Conservation (phyloP, 345 rosid genomes). For the Dovyalis caffra region DNA sequence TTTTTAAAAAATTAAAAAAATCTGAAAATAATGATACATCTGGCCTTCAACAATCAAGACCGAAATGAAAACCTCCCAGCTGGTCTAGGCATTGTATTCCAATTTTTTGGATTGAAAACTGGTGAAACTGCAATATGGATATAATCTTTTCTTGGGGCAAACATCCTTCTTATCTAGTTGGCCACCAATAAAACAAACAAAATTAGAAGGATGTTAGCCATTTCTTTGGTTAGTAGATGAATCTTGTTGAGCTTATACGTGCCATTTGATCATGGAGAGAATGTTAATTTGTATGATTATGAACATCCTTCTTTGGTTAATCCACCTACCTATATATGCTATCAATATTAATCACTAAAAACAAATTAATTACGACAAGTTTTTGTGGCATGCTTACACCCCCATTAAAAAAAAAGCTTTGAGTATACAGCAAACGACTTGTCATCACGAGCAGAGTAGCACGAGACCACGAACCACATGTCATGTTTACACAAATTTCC, state of each 20-base stretch:
- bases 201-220: neutral
- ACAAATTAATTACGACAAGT: neutral
- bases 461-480: neutral
- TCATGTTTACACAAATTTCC: too few species aligned
- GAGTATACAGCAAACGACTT: neutral
- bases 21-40: too few species aligned
- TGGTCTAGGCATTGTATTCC: neutral
- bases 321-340: too few species aligned
- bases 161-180: neutral
- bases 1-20: too few species aligned
- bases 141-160: too few species aligned
- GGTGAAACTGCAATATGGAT: neutral
- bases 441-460: neutral
- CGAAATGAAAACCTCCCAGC: neutral
- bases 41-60: neutral
- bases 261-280: neutral
- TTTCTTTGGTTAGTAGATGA: neutral
- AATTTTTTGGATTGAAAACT: neutral
- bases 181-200: neutral
- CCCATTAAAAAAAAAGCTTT: too few species aligned
- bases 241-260: neutral
- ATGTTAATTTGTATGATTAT: too few species aligned
- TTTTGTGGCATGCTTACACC: too few species aligned
- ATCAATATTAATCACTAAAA: too few species aligned
- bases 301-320: too few species aligned